Percentiles rank a stretch among this genome's conserved stretches.
Evolutionary conservation across 225 moss, liverwort and hornwort species (phyloP).

Genomic region (Polytrichum formosum): DNA sequence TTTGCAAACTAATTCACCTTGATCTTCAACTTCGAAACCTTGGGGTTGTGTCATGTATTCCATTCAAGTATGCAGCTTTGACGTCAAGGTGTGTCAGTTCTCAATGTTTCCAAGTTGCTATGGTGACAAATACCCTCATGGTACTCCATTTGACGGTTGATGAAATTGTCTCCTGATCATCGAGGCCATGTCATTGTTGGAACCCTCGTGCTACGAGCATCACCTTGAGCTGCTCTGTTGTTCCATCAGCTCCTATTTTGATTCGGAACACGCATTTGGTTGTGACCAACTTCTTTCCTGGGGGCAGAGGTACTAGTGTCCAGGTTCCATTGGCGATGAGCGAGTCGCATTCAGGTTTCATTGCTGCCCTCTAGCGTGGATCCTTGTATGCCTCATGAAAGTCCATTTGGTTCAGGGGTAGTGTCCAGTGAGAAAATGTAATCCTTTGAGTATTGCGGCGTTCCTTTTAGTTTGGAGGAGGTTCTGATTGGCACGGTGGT

Average conservation of each 20-base stretch:
- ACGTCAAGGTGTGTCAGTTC: not conserved
- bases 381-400: not conserved
- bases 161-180: not conserved
- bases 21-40: not conserved
- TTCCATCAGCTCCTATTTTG: not conserved
- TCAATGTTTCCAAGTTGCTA: not conserved
- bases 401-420: too few relatives aligned
- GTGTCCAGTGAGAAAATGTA: not conserved
- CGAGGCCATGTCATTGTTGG: not conserved
- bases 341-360: not conserved
- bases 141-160: not conserved
- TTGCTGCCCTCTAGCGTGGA: not conserved
- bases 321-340: not conserved
- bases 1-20: not conserved
- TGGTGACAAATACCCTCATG: not conserved
- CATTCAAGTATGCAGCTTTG: not conserved
- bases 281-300: not conserved
- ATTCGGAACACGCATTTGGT: not conserved
- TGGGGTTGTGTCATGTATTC: not conserved
- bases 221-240: not conserved
- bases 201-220: not conserved
- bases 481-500: too few relatives aligned
- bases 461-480: too few relatives aligned
- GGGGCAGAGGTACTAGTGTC: not conserved
- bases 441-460: not conserved